These are phyloP conservation scores for Hypocrella siamensis DNA, from an alignment of 2,329 filamentous ascomycete species.

Conservation along the genomic window DNA sequence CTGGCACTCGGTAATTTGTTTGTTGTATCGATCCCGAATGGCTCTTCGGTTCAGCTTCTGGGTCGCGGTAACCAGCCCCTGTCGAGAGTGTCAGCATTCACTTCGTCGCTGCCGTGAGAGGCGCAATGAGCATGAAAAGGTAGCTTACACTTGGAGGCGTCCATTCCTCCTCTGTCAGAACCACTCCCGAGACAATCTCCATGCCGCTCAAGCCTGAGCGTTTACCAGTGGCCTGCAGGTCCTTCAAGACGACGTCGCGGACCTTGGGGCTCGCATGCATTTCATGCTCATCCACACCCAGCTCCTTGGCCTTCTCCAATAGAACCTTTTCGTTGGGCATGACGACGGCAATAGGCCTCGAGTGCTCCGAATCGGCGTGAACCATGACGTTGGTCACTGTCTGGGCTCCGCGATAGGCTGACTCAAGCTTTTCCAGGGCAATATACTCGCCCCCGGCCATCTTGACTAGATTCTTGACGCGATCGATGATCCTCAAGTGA, in stretches of 20 bases:
- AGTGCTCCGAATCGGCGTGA: slow-evolving; percentile 59
- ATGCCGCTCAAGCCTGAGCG: slow-evolving; percentile 52
- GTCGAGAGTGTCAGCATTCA: slow-evolving; percentile 7
- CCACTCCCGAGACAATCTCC: slow-evolving; percentile 62
- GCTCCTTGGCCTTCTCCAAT: slow-evolving; percentile 39
- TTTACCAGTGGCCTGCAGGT: slow-evolving; percentile 49
- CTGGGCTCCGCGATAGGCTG: slow-evolving; percentile 68
- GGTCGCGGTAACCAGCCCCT: slow-evolving; percentile 46
- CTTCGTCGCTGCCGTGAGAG: neutral
- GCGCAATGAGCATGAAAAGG: neutral
- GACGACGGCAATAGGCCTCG: slow-evolving; percentile 71
- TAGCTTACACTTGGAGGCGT: slow-evolving; percentile 64
- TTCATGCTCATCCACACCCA: slow-evolving; percentile 50
- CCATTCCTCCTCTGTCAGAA: slow-evolving; percentile 77
- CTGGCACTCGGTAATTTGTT: slow-evolving; percentile 30
- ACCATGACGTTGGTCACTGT: slow-evolving; percentile 78
- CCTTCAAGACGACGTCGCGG: slow-evolving; percentile 44
- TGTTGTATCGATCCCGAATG: slow-evolving; percentile 32
- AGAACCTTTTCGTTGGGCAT: slow-evolving; percentile 50
- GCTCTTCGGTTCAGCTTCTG: slow-evolving; percentile 42
- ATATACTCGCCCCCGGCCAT: slow-evolving; percentile 93
- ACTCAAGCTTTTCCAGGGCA: slow-evolving; percentile 88
- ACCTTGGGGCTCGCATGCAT: slow-evolving; percentile 55
- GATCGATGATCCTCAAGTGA: slow-evolving; percentile 77
- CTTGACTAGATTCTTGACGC: slow-evolving; percentile 98